Percentiles rank a stretch among this genome's conserved stretches.
phyloP scores from a whole-genome alignment of 1,284 basidiomycete genomes.

The Ceratobasidium sp. region DNA sequence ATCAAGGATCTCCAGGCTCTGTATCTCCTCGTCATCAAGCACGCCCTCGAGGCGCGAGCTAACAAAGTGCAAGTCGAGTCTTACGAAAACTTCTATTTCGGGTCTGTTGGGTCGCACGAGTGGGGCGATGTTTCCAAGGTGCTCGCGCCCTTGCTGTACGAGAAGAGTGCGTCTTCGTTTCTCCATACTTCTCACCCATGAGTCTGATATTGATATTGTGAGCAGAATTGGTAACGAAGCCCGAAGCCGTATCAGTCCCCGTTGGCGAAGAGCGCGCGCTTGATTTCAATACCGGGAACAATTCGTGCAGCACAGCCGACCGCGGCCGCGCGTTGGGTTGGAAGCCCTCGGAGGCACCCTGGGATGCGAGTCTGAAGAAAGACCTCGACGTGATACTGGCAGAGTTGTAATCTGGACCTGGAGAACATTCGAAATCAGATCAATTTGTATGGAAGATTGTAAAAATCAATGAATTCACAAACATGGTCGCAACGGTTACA shows the following conservation, averaged over 20 bases:
- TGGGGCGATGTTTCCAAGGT: constrained; percentile 36
- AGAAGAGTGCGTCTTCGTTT: constrained; percentile 5
- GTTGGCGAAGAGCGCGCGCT: constrained; percentile 2
- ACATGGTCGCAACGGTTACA: background rate
- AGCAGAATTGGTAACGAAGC: constrained; percentile 7
- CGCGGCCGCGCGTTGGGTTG: constrained; percentile 21
- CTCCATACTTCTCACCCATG: background rate
- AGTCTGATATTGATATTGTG: background rate
- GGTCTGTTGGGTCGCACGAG: constrained; percentile 24
- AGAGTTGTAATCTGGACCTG: constrained; percentile 2
- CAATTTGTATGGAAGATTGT: no score
- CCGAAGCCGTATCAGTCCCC: constrained; percentile 13
- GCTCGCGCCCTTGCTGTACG: constrained; percentile 42
- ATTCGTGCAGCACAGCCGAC: constrained; percentile 16
- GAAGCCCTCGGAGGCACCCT: constrained; percentile 1
- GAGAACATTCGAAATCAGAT: no score
- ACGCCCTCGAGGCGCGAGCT: constrained; percentile 38
- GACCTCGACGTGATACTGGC: constrained; percentile 10
- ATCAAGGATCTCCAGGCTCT: constrained; percentile 48
- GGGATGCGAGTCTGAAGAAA: constrained; percentile 1
- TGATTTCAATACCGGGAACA: constrained; percentile 27
- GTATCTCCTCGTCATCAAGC: constrained; percentile 47
- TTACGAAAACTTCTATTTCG: constrained; percentile 45
- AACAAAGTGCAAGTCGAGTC: constrained; percentile 3
- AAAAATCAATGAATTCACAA: no score